A percentile compares a stretch with the other conserved stretches of the same genome.
phyloP scores from a whole-genome alignment of 202 grass and related monocot genomes.

The Hordeum pubiflorum region DNA sequence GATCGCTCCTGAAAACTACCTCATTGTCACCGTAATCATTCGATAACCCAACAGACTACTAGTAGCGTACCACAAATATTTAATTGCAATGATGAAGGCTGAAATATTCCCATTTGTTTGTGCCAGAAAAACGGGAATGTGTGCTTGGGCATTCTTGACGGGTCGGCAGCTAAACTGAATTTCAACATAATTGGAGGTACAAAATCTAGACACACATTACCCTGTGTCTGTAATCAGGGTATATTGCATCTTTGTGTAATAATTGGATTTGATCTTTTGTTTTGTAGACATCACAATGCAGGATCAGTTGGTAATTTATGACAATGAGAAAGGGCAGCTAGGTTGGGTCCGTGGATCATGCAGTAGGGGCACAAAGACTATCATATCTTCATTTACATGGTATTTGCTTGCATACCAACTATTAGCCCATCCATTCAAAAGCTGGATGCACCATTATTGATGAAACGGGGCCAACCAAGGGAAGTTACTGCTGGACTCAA shows the following conservation, averaged over 20 bases:
- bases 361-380: slow-evolving; percentile 50
- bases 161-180: slow-evolving; percentile 44
- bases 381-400: slow-evolving; percentile 45
- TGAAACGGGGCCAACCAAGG: background rate
- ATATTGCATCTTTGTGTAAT: background rate
- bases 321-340: slow-evolving; percentile 64
- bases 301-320: slow-evolving; percentile 85
- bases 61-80: background rate
- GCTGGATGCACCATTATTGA: slow-evolving; percentile 17
- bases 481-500: too few species aligned
- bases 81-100: background rate
- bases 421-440: slow-evolving; percentile 20
- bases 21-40: slow-evolving; percentile 67
- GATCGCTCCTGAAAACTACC: slow-evolving; percentile 87
- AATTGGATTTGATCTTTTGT: background rate
- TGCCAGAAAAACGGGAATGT: slow-evolving; percentile 75
- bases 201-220: slow-evolving; percentile 1
- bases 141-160: slow-evolving; percentile 96
- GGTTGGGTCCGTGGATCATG: slow-evolving; percentile 69
- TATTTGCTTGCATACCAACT: slow-evolving; percentile 8
- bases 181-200: slow-evolving; percentile 85
- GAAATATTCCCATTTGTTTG: background rate
- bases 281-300: slow-evolving; percentile 73
- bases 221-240: background rate
- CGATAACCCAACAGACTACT: background rate